A percentile compares a stretch with the other conserved stretches of the same genome.
These are phyloP conservation scores for Dipodascopsis uninucleata DNA, from an alignment of 805 yeast genomes.

Conservation along the genomic window DNA sequence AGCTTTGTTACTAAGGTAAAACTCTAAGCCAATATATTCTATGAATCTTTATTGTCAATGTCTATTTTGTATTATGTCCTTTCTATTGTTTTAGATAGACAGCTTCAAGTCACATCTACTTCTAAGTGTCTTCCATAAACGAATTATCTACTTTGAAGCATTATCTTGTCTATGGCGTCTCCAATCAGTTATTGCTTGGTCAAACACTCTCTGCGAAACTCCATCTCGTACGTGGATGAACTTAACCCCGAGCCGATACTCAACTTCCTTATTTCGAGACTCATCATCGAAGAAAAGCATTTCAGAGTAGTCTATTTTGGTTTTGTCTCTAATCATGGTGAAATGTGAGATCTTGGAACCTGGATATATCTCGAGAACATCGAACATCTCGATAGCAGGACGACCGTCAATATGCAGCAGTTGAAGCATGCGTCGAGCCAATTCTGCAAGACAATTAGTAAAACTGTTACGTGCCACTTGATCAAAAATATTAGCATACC, in stretches of 20 bases:
- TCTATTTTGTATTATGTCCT: too few species aligned
- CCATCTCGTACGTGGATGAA: slow-evolving; percentile 66
- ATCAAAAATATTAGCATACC: slow-evolving; percentile 28
- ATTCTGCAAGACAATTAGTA: background rate
- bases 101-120: too few species aligned
- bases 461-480: slow-evolving; percentile 7
- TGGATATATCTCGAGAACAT: slow-evolving; percentile 66
- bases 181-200: slow-evolving; percentile 44
- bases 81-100: too few species aligned
- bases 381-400: slow-evolving; percentile 53
- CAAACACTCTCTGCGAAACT: slow-evolving; percentile 53
- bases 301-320: slow-evolving; percentile 47
- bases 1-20: too few species aligned
- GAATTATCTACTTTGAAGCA: background rate
- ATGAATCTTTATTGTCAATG: too few species aligned
- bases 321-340: slow-evolving; percentile 44
- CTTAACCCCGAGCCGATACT: slow-evolving; percentile 56
- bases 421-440: slow-evolving; percentile 63
- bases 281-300: slow-evolving; percentile 80
- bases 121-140: too few species aligned
- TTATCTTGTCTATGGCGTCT: slow-evolving; percentile 12
- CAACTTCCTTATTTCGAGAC: slow-evolving; percentile 70
- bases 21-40: too few species aligned
- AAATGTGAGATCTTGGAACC: slow-evolving; percentile 57
- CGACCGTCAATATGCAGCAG: slow-evolving; percentile 51